phyloP scores from a whole-genome alignment of 192 early-diverging fungal genomes.

The Spinellus fusiger region DNA sequence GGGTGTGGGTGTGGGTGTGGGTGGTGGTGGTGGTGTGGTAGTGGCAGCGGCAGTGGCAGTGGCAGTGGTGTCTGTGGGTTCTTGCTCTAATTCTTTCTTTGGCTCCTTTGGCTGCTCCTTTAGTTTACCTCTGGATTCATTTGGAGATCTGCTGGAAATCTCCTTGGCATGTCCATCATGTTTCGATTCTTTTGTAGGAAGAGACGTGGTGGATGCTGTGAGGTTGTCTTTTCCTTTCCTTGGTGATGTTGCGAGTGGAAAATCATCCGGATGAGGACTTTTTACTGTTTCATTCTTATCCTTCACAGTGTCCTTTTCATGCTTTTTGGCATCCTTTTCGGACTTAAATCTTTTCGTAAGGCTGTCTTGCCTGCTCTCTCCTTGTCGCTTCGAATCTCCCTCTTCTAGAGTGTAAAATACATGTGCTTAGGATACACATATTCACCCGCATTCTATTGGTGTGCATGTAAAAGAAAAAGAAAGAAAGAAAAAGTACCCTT shows the following conservation, averaged over 20 bases:
- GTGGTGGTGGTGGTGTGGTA: neutral
- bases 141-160: too few relatives aligned
- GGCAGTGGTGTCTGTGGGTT: neutral
- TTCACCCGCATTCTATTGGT: neutral
- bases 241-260: neutral
- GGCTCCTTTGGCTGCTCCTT: neutral
- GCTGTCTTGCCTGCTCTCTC: neutral
- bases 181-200: too few relatives aligned
- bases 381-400: neutral
- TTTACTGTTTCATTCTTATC: neutral
- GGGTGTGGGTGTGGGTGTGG: neutral
- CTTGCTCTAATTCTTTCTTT: neutral
- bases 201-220: too few relatives aligned
- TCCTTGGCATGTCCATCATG: too few relatives aligned
- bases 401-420: slow-evolving; percentile 1
- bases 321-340: neutral
- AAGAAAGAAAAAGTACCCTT: neutral
- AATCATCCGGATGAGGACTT: neutral
- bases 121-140: neutral
- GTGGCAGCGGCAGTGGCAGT: neutral
- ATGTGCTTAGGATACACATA: neutral
- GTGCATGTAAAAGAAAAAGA: neutral
- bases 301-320: neutral
- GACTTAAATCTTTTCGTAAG: slow-evolving; percentile 4
- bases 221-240: neutral